Conservation (phyloP, 345 rosid genomes). For the Cardiospermum halicacabum region DNA sequence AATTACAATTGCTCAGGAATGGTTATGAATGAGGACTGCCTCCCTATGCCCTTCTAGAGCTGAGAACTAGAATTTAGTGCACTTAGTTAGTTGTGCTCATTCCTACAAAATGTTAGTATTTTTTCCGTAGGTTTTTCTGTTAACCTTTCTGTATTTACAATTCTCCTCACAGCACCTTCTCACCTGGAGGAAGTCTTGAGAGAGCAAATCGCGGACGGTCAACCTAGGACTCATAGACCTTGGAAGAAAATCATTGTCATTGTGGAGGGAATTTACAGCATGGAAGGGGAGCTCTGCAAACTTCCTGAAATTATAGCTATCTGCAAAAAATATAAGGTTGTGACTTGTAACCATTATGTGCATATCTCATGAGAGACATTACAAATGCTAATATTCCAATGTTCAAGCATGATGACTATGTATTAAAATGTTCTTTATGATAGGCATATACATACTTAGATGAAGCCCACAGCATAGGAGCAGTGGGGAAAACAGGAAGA, state of each 20-base stretch:
- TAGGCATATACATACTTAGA: slow-evolving; percentile 89
- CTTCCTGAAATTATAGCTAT: slow-evolving; percentile 87
- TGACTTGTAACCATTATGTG: not conserved
- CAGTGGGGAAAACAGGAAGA: slow-evolving; percentile 87
- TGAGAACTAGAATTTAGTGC: too few relatives aligned
- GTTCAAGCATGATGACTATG: slow-evolving; percentile 1
- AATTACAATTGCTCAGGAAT: too few relatives aligned
- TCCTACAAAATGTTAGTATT: not conserved
- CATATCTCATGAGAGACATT: not conserved
- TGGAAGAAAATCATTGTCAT: slow-evolving; percentile 93
- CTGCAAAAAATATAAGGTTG: slow-evolving; percentile 92
- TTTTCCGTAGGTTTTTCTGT: not conserved
- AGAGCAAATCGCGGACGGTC: slow-evolving; percentile 93
- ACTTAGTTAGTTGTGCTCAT: not conserved
- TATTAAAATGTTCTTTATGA: not conserved
- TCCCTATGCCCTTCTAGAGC: too few relatives aligned
- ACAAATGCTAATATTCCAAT: not conserved
- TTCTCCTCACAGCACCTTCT: slow-evolving; percentile 59
- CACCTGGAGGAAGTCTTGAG: slow-evolving; percentile 91
- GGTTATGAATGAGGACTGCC: too few relatives aligned
- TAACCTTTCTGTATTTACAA: slow-evolving; percentile 6
- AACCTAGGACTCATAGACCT: slow-evolving; percentile 87
- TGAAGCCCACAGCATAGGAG: slow-evolving; percentile 99
- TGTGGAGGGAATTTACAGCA: slow-evolving; percentile 91
- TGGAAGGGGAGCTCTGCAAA: slow-evolving; percentile 92